Percentiles rank a stretch among this genome's conserved stretches.
Evolutionary conservation across 805 yeast genomes (phyloP).

Genomic region (Yarrowia yakushimensis): DNA sequence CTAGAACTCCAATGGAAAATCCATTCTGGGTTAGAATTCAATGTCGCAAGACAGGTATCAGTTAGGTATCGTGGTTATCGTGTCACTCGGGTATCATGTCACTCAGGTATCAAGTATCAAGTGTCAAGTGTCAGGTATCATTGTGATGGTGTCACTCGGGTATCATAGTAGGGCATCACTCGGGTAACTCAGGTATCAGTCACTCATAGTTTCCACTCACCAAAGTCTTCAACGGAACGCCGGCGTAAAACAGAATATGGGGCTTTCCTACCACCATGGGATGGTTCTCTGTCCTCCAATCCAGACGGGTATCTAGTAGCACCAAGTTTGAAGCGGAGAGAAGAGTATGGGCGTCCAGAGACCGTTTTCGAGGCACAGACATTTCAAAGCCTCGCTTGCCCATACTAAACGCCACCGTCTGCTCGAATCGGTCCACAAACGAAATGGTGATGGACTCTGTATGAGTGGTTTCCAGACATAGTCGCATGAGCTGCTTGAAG

Average conservation of each 20-base stretch:
- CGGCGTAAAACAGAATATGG: neutral
- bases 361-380: neutral
- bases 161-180: too few relatives aligned
- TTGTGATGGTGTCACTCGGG: too few relatives aligned
- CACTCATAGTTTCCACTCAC: neutral
- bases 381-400: neutral
- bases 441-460: neutral
- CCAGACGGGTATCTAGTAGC: neutral
- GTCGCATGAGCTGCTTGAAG: conserved; percentile 14
- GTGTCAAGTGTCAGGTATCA: neutral
- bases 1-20: neutral
- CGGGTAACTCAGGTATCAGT: neutral
- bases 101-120: too few relatives aligned
- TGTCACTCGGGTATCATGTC: too few relatives aligned
- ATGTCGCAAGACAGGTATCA: neutral
- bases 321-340: neutral
- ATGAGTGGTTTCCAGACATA: neutral
- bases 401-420: conserved; percentile 3
- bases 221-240: conserved; percentile 3
- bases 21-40: conserved; percentile 3
- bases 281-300: neutral
- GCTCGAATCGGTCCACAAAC: conserved; percentile 5
- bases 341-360: neutral
- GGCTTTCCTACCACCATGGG: neutral
- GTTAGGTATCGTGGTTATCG: too few relatives aligned